phyloP scores from a whole-genome alignment of 805 yeast genomes.

The Nakazawaea siamensis region DNA sequence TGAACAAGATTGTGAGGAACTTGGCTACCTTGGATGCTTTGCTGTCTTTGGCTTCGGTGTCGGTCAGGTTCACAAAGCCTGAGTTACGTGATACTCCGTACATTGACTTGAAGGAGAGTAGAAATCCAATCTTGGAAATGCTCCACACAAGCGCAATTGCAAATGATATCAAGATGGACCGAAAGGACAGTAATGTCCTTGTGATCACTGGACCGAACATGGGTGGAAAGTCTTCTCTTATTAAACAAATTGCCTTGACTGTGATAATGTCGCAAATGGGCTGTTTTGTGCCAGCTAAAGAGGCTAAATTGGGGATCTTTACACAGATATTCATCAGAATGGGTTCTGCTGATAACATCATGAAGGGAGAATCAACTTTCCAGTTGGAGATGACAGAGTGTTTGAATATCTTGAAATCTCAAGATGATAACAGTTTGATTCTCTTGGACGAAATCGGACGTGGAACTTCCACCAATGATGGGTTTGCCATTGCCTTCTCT shows the following conservation, averaged over 20 bases:
- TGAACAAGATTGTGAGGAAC: conserved; percentile 35
- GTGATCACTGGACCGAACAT: conserved; percentile 81
- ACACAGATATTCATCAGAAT: conserved; percentile 48
- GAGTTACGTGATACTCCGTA: conserved; percentile 35
- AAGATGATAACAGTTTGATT: conserved; percentile 49
- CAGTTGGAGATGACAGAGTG: conserved; percentile 71
- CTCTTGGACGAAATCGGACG: conserved; percentile 72
- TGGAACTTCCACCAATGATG: conserved; percentile 66
- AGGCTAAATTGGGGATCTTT: conserved; percentile 56
- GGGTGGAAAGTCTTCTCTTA: conserved; percentile 82
- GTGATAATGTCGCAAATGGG: conserved; percentile 76
- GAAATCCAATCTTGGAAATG: conserved; percentile 27
- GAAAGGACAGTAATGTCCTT: conserved; percentile 39
- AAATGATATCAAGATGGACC: conserved; percentile 49
- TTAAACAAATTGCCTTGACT: conserved; percentile 62
- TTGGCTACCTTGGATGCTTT: conserved; percentile 60
- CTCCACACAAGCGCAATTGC: conserved; percentile 42
- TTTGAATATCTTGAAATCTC: conserved; percentile 40
- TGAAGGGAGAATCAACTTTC: conserved; percentile 76
- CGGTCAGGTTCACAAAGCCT: conserved; percentile 45
- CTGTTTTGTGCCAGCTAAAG: conserved; percentile 60
- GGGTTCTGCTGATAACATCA: conserved; percentile 77
- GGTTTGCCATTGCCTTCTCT: conserved; percentile 73
- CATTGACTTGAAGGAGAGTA: conserved; percentile 44
- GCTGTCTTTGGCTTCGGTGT: conserved; percentile 54